Evolutionary conservation across 345 rosid species (phyloP), one percentile per base, ranked within the genome.

Genomic region (Draba incana): DNA sequence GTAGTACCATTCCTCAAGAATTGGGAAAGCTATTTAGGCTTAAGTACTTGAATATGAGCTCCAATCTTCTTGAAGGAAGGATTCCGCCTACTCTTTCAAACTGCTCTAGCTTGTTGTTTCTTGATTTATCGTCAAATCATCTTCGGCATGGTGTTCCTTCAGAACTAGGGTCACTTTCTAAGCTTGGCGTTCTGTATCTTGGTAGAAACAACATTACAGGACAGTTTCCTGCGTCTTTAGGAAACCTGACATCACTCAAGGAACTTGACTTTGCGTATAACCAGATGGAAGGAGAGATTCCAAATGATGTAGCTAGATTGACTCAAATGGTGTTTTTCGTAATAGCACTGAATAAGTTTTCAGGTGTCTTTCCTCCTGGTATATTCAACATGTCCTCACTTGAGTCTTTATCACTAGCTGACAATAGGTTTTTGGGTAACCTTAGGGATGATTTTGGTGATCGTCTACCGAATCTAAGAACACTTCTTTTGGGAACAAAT

Each of bases 321-420:
- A 63, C 55, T 16, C 25, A 63, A 27, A 14, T 69, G 60, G 53
- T 50, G 41, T 20, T 3, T 14, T 69, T 75, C 43, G 70, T 56
- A 24, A 2, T 23, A 48, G 3, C 71, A 14, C 2, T n/a, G 66
- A 75, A 75, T 35, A 25, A 38, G 0, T 75, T 75, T 10, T 69
- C 70, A n/a, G 79, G 79, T 57, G 75, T 2, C 13, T 75, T 69
- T 25, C 79, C 79, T 48, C 49, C 60, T 48, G 55, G 30, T 14
- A 0, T 75, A 8, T 48, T 56, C 75, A 75, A 63, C 60, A 5
- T 75, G 23, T 75, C 79, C 25, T 69, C 5, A 1, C 75, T 75
- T 25, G 44, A 28, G 49, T 1, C 0, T 62, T 3, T 75, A 62
- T 49, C 77, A 5, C 31, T 75, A 11, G 23, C 58, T 10, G 31